phyloP scores from a whole-genome alignment of 306 rosid species.

The Dryas drummondii region DNA sequence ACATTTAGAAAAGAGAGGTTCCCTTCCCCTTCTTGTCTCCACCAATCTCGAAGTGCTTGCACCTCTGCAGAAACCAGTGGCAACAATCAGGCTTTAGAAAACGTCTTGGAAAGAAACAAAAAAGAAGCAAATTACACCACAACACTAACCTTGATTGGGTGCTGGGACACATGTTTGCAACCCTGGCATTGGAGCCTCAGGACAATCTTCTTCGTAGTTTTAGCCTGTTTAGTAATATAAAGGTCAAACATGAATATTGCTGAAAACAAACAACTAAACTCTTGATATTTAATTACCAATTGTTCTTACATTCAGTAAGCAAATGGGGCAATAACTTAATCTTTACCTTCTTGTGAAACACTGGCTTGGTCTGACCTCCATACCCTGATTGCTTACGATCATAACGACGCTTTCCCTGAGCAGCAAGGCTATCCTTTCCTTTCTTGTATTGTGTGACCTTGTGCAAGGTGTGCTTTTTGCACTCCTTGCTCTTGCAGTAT shows the following conservation, averaged over 20 bases:
- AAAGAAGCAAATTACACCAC: neutral
- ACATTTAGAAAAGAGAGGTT: constrained; percentile 40
- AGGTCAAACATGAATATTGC: neutral
- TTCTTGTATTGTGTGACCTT: constrained; percentile 47
- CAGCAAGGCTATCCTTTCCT: constrained; percentile 48
- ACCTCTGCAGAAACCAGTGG: constrained; percentile 35
- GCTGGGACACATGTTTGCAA: constrained; percentile 52
- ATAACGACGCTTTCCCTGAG: constrained; percentile 47
- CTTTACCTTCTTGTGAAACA: constrained; percentile 45
- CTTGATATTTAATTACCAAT: neutral
- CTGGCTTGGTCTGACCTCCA: constrained; percentile 51
- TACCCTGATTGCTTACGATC: constrained; percentile 50
- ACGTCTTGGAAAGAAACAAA: neutral
- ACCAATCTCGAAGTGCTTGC: constrained; percentile 49
- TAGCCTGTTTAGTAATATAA: constrained; percentile 30
- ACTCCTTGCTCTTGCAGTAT: constrained; percentile 47
- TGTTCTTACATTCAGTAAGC: neutral
- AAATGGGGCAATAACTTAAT: neutral
- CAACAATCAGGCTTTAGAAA: neutral
- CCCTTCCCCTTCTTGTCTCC: constrained; percentile 54
- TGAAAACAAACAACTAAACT: neutral
- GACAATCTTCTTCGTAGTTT: constrained; percentile 52
- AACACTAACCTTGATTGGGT: constrained; percentile 44
- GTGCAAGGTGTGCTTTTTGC: constrained; percentile 49
- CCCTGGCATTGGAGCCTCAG: constrained; percentile 52